Evolutionary conservation across 495 filamentous ascomycete species (phyloP), one percentile per base, ranked within the genome.

Genomic region (Neurospora sp.): DNA sequence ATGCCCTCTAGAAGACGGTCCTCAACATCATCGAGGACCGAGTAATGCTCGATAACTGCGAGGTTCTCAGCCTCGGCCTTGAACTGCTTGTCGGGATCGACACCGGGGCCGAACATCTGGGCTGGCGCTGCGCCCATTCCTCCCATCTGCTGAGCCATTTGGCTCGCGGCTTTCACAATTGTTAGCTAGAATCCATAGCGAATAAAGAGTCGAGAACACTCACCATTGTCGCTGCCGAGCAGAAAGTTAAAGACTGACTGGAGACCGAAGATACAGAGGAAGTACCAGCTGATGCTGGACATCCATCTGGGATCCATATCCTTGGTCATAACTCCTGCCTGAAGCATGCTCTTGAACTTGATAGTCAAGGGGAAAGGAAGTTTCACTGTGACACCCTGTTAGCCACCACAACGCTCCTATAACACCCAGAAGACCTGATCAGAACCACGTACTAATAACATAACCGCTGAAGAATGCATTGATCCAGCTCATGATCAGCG

Each of bases 401-500:
- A 76, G 73, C 69, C 37, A n/a, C 59, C 37, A 16, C 8, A 9
- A 71, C 7, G 14, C 3, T 16, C 9, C 3, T 12, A 8, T 3
- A 31, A 31, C 10, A 12, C 8, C n/a, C 12, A 8, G 9, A 27
- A 27, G 20, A 59, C 18, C 27, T 31, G 27, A 22, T 12, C 2
- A 12, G 4, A 31, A 22, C 20, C 45, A 88, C 91, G 72, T 84
- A 97, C 94, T 92, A 65, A 98, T 97, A 45, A 99, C 96, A 81
- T 97, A 99, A 27, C 96, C 96, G 53, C 92, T 94, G 78, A 99
- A 99, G 81, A 98, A 98, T 0, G 96, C 94, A 85, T 98, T 99
- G 77, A 99, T 98, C 96, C 96, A 99, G 70, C 96, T 93, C 96
- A 99, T 99, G 75, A 98, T 98, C 81, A 98, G 82, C 4, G 94